Conservation (phyloP, 257 asterid genomes). For the Nicotiana sylvestris region DNA sequence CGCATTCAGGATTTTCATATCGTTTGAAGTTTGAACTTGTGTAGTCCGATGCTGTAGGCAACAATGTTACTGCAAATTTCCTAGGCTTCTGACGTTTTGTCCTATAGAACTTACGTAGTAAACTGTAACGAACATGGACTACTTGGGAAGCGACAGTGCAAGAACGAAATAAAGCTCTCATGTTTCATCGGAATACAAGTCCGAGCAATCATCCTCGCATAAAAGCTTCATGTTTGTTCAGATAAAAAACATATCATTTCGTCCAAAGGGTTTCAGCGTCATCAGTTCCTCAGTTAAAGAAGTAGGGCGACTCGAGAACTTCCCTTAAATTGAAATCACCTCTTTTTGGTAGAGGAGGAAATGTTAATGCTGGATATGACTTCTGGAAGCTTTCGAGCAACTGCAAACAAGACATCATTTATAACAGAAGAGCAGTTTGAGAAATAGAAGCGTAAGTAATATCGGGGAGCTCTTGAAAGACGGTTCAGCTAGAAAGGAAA, state of each 20-base stretch:
- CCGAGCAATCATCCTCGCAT: not conserved
- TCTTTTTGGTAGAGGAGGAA: conserved; percentile 72
- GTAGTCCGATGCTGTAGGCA: not conserved
- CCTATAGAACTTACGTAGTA: not conserved
- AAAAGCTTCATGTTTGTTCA: conserved; percentile 1
- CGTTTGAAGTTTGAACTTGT: not conserved
- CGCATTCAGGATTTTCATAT: not conserved
- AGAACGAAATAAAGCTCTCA: not conserved
- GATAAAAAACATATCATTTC: not conserved
- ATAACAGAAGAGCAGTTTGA: not conserved
- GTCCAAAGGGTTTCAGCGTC: not conserved
- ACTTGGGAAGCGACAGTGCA: not conserved
- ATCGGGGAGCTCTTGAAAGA: not conserved
- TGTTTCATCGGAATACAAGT: conserved; percentile 2
- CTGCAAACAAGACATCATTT: conserved; percentile 29
- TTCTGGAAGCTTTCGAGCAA: conserved; percentile 72
- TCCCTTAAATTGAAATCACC: conserved; percentile 65
- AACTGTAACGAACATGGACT: not conserved
- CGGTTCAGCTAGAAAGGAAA: not conserved
- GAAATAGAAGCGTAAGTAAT: not conserved
- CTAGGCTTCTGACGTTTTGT: not conserved
- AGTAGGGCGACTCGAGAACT: conserved; percentile 73
- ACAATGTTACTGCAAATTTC: not conserved
- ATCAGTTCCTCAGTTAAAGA: conserved; percentile 56
- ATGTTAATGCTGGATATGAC: conserved; percentile 56